phyloP scores from a whole-genome alignment of 225 moss, liverwort and hornwort genomes.

The Straminergon stramineum region DNA sequence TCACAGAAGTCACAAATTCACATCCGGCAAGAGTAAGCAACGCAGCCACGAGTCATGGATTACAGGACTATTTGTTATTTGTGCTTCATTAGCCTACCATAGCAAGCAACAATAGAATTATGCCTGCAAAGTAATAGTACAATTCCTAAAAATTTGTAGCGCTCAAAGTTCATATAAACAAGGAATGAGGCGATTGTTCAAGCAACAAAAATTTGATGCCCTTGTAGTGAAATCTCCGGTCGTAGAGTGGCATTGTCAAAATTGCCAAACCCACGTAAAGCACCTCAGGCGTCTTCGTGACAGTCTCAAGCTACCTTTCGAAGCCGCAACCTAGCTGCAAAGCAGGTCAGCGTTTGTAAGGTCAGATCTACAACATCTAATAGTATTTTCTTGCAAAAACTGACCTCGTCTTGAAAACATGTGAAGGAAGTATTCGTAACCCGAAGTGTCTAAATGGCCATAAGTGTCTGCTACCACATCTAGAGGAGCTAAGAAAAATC shows the following conservation, averaged over 20 bases:
- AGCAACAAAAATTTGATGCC: background rate
- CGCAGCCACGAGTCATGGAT: background rate
- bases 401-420: background rate
- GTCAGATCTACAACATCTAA: background rate
- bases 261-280: background rate
- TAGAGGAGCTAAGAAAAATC: background rate
- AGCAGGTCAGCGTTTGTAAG: background rate
- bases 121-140: background rate
- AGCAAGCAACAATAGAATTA: background rate
- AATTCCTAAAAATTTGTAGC: background rate
- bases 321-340: background rate
- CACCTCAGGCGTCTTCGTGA: background rate
- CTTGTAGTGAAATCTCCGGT: background rate
- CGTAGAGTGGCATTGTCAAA: background rate
- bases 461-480: background rate
- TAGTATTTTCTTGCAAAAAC: too few species aligned
- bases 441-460: background rate
- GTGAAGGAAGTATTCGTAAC: background rate
- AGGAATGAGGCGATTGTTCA: background rate
- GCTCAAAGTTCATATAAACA: background rate
- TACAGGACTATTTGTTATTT: background rate
- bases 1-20: background rate
- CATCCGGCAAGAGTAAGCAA: background rate
- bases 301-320: background rate
- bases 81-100: background rate